Evolutionary conservation across 495 filamentous ascomycete species (phyloP).

Genomic region (Physcia stellaris): DNA sequence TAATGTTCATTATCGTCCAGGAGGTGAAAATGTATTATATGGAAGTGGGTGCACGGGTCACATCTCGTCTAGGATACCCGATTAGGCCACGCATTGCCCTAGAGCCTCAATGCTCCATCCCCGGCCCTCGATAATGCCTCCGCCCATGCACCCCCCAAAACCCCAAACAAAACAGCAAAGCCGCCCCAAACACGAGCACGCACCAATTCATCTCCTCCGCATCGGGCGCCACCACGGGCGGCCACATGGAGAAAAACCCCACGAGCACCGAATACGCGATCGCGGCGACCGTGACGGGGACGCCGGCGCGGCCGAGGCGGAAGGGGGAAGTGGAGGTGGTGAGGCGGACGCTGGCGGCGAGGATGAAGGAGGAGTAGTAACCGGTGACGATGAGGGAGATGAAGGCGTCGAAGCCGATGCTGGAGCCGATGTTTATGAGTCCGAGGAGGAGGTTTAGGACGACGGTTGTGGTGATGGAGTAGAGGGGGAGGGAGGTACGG

Average conservation of each 20-base stretch:
- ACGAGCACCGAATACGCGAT: slow-evolving; percentile 16
- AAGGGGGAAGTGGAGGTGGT: neutral
- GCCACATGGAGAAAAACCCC: slow-evolving; percentile 18
- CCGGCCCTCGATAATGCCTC: slow-evolving; percentile 6
- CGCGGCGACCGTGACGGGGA: slow-evolving; percentile 17
- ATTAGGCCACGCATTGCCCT: no score
- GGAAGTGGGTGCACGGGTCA: no score
- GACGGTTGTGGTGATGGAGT: slow-evolving; percentile 24
- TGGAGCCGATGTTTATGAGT: slow-evolving; percentile 36
- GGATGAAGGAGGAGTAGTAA: slow-evolving; percentile 29
- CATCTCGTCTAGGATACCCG: no score
- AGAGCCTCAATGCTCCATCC: no score
- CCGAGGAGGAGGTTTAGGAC: slow-evolving; percentile 27
- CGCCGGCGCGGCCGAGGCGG: slow-evolving; percentile 14
- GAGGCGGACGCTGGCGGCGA: slow-evolving; percentile 22
- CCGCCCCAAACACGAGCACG: slow-evolving; percentile 12
- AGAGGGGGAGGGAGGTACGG: slow-evolving; percentile 21
- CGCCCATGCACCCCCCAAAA: slow-evolving; percentile 17
- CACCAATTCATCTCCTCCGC: slow-evolving; percentile 20
- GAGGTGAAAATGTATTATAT: no score
- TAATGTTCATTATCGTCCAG: no score
- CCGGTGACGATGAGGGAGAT: slow-evolving; percentile 29
- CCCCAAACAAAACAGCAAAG: slow-evolving; percentile 14
- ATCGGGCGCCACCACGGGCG: slow-evolving; percentile 15
- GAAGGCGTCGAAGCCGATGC: slow-evolving; percentile 34